Evolutionary conservation across 2,329 filamentous ascomycete genomes (phyloP).

Genomic region (Dothistroma pini): DNA sequence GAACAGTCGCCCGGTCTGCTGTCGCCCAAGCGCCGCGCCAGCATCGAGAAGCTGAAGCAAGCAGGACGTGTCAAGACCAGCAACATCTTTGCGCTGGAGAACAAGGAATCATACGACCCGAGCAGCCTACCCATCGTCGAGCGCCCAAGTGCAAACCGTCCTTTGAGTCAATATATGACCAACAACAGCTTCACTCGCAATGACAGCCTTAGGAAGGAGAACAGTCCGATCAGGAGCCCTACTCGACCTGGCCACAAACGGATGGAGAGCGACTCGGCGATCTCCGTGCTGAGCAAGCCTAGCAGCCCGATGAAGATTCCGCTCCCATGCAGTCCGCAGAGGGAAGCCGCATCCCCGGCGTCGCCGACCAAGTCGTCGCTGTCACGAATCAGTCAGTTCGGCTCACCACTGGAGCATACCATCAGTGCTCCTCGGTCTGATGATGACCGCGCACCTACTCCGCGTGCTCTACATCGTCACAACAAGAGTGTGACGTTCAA

Average conservation of each 20-base stretch:
- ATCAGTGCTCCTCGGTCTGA: slow-evolving; percentile 55
- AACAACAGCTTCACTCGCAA: slow-evolving; percentile 65
- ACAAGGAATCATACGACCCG: slow-evolving; percentile 89
- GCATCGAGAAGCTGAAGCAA: slow-evolving; percentile 91
- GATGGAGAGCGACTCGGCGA: slow-evolving; percentile 57
- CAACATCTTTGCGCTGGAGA: slow-evolving; percentile 91
- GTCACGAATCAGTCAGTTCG: slow-evolving; percentile 59
- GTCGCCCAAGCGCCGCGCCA: slow-evolving; percentile 66
- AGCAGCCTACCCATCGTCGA: slow-evolving; percentile 72
- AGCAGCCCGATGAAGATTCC: slow-evolving; percentile 27
- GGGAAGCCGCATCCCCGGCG: slow-evolving; percentile 62
- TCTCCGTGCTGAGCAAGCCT: slow-evolving; percentile 56
- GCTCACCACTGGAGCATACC: slow-evolving; percentile 46
- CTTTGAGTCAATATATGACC: slow-evolving; percentile 59
- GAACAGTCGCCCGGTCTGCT: slow-evolving; percentile 62
- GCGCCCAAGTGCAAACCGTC: slow-evolving; percentile 64
- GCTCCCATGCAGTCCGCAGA: slow-evolving; percentile 37
- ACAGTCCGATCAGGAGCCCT: slow-evolving; percentile 34
- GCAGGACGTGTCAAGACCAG: slow-evolving; percentile 97
- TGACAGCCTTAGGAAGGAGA: slow-evolving; percentile 44
- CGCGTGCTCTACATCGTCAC: slow-evolving; percentile 71
- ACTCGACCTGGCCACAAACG: slow-evolving; percentile 36
- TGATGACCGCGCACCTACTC: slow-evolving; percentile 57
- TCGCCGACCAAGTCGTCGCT: slow-evolving; percentile 91
- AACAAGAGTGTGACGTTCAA: slow-evolving; percentile 98